Percentiles rank a stretch among this genome's conserved stretches.
Evolutionary conservation across 768 basidiomycete species (phyloP).

Genomic region (Mrakia frigida): DNA sequence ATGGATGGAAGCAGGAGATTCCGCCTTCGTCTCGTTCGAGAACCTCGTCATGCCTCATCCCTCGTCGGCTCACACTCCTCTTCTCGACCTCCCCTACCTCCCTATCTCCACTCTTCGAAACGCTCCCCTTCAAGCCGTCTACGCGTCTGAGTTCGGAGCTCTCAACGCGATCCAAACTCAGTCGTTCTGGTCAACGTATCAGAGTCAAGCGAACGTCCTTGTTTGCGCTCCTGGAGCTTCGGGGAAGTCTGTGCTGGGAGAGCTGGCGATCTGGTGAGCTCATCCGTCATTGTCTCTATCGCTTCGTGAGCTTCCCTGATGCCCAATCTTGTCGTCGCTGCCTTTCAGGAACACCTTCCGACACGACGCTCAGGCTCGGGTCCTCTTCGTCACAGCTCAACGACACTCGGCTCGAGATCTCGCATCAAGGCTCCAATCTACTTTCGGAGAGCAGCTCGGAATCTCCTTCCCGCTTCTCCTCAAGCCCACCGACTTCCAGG

Average conservation of each 20-base stretch:
- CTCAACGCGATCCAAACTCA: constrained; percentile 89
- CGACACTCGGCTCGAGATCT: constrained; percentile 56
- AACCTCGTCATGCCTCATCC: constrained; percentile 67
- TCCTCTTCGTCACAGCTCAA: constrained; percentile 61
- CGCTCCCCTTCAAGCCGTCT: constrained; percentile 49
- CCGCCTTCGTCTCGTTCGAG: constrained; percentile 59
- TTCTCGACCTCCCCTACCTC: constrained; percentile 72
- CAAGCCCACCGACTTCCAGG: constrained; percentile 26
- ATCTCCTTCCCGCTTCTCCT: constrained; percentile 11
- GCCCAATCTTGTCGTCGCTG: constrained; percentile 17
- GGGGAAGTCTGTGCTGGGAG: constrained; percentile 72
- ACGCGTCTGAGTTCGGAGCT: constrained; percentile 49
- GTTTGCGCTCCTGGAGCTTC: constrained; percentile 72
- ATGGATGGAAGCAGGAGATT: constrained; percentile 88
- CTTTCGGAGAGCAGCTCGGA: constrained; percentile 34
- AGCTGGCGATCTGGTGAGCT: constrained; percentile 66
- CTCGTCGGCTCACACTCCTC: constrained; percentile 56
- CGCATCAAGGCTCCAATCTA: constrained; percentile 40
- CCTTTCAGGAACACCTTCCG: constrained; percentile 55
- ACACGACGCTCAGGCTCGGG: constrained; percentile 51
- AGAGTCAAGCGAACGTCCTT: constrained; percentile 62
- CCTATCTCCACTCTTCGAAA: constrained; percentile 54
- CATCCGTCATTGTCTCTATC: too few species aligned
- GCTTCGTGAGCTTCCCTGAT: too few species aligned
- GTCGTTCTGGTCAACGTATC: constrained; percentile 70